Percentiles rank a stretch among this genome's conserved stretches.
These are phyloP conservation scores for Grosmannia clavigera DNA, from an alignment of 2,329 filamentous ascomycete species.

Conservation along the genomic window DNA sequence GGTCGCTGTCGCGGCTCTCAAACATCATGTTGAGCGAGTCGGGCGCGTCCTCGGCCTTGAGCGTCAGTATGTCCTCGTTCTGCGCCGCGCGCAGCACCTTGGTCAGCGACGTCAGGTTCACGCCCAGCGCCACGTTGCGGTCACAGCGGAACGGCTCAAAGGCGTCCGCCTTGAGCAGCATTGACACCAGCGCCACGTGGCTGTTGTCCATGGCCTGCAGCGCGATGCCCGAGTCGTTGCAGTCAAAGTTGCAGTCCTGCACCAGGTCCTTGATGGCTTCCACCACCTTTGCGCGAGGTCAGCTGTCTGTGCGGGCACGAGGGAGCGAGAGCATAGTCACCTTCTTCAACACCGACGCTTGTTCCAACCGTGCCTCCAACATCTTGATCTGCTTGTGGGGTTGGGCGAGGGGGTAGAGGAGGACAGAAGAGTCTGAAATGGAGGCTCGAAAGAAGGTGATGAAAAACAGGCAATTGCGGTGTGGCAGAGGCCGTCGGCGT, in stretches of 20 bases:
- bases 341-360: constrained; percentile 92
- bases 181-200: constrained; percentile 95
- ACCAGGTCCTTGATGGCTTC: constrained; percentile 99
- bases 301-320: not conserved
- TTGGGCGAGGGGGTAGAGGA: not conserved
- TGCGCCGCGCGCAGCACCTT: constrained; percentile 93
- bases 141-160: constrained; percentile 97
- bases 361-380: constrained; percentile 96
- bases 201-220: constrained; percentile 99
- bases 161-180: constrained; percentile 92
- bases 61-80: constrained; percentile 84
- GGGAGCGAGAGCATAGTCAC: constrained; percentile 32
- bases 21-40: constrained; percentile 94
- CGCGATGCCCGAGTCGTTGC: constrained; percentile 97
- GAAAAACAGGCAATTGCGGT: not conserved
- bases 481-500: not conserved
- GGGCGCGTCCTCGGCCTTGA: constrained; percentile 95
- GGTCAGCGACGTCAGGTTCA: constrained; percentile 92
- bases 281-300: constrained; percentile 53
- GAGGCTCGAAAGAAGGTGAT: not conserved
- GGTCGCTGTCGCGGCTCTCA: constrained; percentile 77
- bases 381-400: constrained; percentile 33
- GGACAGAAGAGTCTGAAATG: not conserved
- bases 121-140: constrained; percentile 94
- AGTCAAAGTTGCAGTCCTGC: constrained; percentile 99